phyloP scores from a whole-genome alignment of 1,284 basidiomycete species.

The Heterobasidion parviporum region DNA sequence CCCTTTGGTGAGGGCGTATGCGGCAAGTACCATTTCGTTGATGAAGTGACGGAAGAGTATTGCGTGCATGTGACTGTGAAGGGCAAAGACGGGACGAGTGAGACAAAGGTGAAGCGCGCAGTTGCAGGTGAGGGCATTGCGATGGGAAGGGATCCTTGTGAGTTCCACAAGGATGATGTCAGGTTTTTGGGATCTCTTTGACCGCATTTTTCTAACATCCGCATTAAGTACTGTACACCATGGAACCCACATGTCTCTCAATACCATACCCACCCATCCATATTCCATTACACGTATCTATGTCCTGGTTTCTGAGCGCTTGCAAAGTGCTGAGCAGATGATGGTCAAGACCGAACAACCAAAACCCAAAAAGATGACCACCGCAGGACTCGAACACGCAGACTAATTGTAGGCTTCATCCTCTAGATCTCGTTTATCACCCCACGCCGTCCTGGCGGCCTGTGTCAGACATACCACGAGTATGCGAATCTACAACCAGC shows the following conservation, averaged over 20 bases:
- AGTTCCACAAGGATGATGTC: slow-evolving; percentile 40
- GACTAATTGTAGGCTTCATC: slow-evolving; percentile 24
- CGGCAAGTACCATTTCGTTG: slow-evolving; percentile 45
- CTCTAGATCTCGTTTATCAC: too few species aligned
- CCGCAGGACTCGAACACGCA: slow-evolving; percentile 87
- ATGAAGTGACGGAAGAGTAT: slow-evolving; percentile 47
- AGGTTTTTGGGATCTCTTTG: slow-evolving; percentile 4
- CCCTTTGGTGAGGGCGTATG: slow-evolving; percentile 59
- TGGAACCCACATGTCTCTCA: too few species aligned
- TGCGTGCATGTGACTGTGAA: slow-evolving; percentile 26
- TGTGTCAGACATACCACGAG: too few species aligned
- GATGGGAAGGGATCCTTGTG: slow-evolving; percentile 60
- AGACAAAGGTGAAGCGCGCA: slow-evolving; percentile 32
- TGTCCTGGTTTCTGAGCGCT: too few species aligned
- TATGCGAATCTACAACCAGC: too few species aligned
- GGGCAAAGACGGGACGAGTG: slow-evolving; percentile 11
- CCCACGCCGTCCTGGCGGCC: too few species aligned
- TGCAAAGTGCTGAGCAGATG: too few species aligned
- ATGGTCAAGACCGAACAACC: too few species aligned
- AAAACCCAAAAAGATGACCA: slow-evolving; percentile 34
- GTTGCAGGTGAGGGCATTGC: slow-evolving; percentile 62
- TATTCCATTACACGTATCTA: too few species aligned
- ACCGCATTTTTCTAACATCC: too few species aligned
- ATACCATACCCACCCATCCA: too few species aligned
- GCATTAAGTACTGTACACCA: too few species aligned